phyloP scores from a whole-genome alignment of 768 basidiomycete genomes.

The Podaxis sp. region DNA sequence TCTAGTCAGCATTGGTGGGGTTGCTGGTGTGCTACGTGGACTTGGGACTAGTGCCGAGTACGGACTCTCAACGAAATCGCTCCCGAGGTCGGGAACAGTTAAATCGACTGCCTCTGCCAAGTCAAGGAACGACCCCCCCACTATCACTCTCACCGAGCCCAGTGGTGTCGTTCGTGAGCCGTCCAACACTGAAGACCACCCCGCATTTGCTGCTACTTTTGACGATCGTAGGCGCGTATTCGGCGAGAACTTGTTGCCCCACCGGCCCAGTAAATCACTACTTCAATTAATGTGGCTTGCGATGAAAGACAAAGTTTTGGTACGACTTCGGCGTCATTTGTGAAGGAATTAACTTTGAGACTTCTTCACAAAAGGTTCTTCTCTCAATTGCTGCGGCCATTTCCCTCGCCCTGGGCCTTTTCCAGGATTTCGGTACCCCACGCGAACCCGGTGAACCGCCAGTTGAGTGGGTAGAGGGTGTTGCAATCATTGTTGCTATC shows the following conservation, averaged over 20 bases:
- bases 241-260: conserved; percentile 75
- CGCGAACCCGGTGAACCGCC: conserved; percentile 60
- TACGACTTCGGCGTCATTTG: conserved; percentile 35
- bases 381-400: conserved; percentile 91
- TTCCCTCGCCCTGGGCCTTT: conserved; percentile 90
- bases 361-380: conserved; percentile 55
- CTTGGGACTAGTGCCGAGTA: conserved; percentile 64
- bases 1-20: conserved; percentile 72
- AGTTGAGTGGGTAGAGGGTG: conserved; percentile 97
- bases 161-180: conserved; percentile 28
- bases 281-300: conserved; percentile 83
- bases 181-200: conserved; percentile 20
- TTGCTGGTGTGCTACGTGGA: conserved; percentile 60
- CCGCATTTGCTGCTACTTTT: conserved; percentile 41
- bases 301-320: conserved; percentile 87
- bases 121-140: conserved; percentile 27
- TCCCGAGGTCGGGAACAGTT: conserved; percentile 3
- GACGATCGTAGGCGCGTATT: conserved; percentile 68
- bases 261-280: conserved; percentile 65
- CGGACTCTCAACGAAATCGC: conserved; percentile 39
- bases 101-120: conserved; percentile 18
- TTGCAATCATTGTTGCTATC: conserved; percentile 77
- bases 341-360: not conserved
- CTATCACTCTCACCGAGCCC: conserved; percentile 41
- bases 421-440: conserved; percentile 86